These are phyloP conservation scores for Exophiala xenobiotica DNA, from an alignment of 2,329 filamentous ascomycete species.

Conservation along the genomic window DNA sequence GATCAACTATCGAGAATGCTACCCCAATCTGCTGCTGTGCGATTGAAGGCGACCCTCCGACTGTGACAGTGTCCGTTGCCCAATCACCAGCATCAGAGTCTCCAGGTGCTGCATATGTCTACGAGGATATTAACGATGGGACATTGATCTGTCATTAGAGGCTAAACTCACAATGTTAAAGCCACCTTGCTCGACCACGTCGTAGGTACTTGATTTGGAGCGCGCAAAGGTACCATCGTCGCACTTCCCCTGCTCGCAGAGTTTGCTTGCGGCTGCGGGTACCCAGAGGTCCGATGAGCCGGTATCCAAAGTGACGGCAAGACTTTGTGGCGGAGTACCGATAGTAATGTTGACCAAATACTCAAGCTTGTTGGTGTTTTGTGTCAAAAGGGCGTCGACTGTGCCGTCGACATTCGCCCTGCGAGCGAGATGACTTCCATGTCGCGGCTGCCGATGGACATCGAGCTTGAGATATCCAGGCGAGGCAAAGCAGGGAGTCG, in stretches of 20 bases:
- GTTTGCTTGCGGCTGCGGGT: constrained; percentile 11
- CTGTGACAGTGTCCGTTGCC: constrained; percentile 21
- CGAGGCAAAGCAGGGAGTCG: constrained; percentile 17
- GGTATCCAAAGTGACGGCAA: constrained; percentile 25
- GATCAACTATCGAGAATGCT: constrained; percentile 14
- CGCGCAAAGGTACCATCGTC: constrained; percentile 21
- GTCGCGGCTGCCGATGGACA: constrained; percentile 4
- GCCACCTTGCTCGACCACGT: constrained; percentile 17
- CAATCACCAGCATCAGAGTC: constrained; percentile 26
- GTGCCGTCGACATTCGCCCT: constrained; percentile 12
- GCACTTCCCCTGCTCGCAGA: constrained; percentile 22
- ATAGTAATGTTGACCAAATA: constrained; percentile 27
- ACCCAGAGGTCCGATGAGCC: constrained; percentile 25
- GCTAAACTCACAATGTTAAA: constrained; percentile 24
- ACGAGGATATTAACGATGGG: not conserved
- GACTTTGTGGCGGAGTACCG: constrained; percentile 26
- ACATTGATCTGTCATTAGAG: not conserved
- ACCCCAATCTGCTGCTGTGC: constrained; percentile 23
- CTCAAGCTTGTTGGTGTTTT: constrained; percentile 20
- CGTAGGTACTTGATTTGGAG: constrained; percentile 16
- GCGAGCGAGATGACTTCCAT: constrained; percentile 8
- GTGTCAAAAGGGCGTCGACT: constrained; percentile 10
- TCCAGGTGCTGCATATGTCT: constrained; percentile 24
- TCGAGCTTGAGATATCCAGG: constrained; percentile 21
- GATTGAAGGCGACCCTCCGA: constrained; percentile 21